Evolutionary conservation across 2,329 filamentous ascomycete species (phyloP), one percentile per base, ranked within the genome.

Genomic region (Nothophoma quercina): DNA sequence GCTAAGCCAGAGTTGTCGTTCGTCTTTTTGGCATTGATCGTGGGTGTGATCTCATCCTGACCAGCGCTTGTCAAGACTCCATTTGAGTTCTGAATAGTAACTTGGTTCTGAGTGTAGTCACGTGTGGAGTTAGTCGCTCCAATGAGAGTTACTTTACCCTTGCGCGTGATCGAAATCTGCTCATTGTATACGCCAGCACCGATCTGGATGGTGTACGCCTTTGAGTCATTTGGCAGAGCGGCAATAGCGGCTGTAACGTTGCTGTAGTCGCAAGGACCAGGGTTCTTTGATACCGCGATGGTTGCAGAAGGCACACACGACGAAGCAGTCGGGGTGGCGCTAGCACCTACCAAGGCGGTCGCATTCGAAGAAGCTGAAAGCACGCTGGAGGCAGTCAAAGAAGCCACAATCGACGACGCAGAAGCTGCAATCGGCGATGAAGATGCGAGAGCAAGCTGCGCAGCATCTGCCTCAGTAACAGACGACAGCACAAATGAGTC

Each of bases 11-110:
- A 62, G 30, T 60, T 55, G 29, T 60, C 58, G 8, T 36, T 51
- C 2, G 55, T 75, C 45, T 78, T 79, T 67, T 79, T 80, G 42
- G 72, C 71, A 56, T 78, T 74, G 34, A 81, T 70, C 8, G 79
- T 70, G 0, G 78, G 78, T 0, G 78, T 81, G 34, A 69, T 58
- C 50, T 81, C 78, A 40, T 80, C 67, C 22, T 75, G 62, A 7
- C 70, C 69, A 1, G 69, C 69, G 29, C 72, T 77, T 2, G 79
- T 80, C 35, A 75, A 55, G n/a, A 67, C 67, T 26, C 76, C 76
- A 25, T 71, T 67, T 8, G 65, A 68, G 51, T 73, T 74, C 45
- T 74, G 64, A 12, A 79, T 66, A 4, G 61, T 73, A 8, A 78
- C 75, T 30, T 72, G 54, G 38, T 78, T 79, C 29, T 72, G 58